A percentile compares a stretch with the other conserved stretches of the same genome.
Conservation (phyloP, 805 yeast genomes). For the Saccharomycopsis malanga region DNA sequence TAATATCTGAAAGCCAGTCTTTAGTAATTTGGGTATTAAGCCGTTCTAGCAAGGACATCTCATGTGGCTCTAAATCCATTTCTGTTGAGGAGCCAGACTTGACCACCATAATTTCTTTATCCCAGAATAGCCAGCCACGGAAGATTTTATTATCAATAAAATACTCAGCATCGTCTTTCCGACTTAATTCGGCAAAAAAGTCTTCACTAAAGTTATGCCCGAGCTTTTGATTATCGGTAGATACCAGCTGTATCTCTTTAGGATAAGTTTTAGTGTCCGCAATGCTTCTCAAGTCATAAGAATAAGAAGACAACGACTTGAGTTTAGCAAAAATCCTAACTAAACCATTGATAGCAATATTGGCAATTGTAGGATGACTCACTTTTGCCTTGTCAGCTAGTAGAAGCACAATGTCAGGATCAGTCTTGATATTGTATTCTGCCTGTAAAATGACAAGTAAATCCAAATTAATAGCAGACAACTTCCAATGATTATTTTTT, state of each 20-base stretch:
- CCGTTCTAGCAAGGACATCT: constrained; percentile 33
- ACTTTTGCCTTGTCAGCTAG: constrained; percentile 43
- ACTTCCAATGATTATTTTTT: constrained; percentile 48
- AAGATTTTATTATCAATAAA: constrained; percentile 52
- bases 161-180: constrained; percentile 37
- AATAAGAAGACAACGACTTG: constrained; percentile 37
- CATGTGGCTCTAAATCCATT: constrained; percentile 34
- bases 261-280: constrained; percentile 33
- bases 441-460: constrained; percentile 45
- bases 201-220: constrained; percentile 30
- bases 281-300: constrained; percentile 40
- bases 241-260: constrained; percentile 35
- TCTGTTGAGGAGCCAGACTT: constrained; percentile 27
- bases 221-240: constrained; percentile 32
- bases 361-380: constrained; percentile 64
- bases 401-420: constrained; percentile 34
- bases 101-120: constrained; percentile 42
- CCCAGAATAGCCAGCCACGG: constrained; percentile 77
- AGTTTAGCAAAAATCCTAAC: constrained; percentile 45
- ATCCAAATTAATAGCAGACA: constrained; percentile 40
- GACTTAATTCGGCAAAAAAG: constrained; percentile 48
- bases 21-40: constrained; percentile 43
- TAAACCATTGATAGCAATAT: constrained; percentile 53
- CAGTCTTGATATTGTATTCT: constrained; percentile 33
- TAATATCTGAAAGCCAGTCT: constrained; percentile 51